phyloP scores from a whole-genome alignment of 805 yeast species.

The Torulaspora microellipsoides region DNA sequence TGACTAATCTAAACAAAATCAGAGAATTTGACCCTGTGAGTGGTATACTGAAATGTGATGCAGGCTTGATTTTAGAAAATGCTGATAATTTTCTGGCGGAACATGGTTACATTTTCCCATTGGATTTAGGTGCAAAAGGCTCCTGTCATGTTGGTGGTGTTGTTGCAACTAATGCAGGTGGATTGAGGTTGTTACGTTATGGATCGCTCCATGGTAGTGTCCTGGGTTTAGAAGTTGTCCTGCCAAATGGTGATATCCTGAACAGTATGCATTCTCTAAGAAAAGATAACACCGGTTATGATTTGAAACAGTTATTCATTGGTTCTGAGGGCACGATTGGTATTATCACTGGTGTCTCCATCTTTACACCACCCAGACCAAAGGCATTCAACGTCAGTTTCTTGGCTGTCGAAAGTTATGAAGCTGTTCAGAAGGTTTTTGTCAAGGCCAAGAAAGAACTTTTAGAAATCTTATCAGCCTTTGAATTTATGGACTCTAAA shows the following conservation, averaged over 20 bases:
- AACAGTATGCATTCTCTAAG: slow-evolving; percentile 80
- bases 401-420: slow-evolving; percentile 74
- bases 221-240: slow-evolving; percentile 86
- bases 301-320: slow-evolving; percentile 84
- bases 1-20: slow-evolving; percentile 67
- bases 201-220: slow-evolving; percentile 93
- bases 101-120: slow-evolving; percentile 84
- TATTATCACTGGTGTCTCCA: slow-evolving; percentile 82
- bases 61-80: slow-evolving; percentile 82
- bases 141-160: slow-evolving; percentile 95
- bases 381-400: slow-evolving; percentile 82
- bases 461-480: slow-evolving; percentile 83
- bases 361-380: slow-evolving; percentile 86
- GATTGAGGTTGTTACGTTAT: slow-evolving; percentile 77
- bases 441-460: slow-evolving; percentile 72
- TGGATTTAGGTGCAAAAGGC: slow-evolving; percentile 95
- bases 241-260: slow-evolving; percentile 80
- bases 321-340: slow-evolving; percentile 95
- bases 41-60: slow-evolving; percentile 84
- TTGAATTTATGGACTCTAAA: slow-evolving; percentile 84
- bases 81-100: slow-evolving; percentile 78
- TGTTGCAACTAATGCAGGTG: slow-evolving; percentile 96
- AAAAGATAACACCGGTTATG: slow-evolving; percentile 95
- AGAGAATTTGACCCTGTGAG: slow-evolving; percentile 76
- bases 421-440: slow-evolving; percentile 79